Conservation (phyloP, 2,329 filamentous ascomycete genomes). For the Penicillium olsonii region DNA sequence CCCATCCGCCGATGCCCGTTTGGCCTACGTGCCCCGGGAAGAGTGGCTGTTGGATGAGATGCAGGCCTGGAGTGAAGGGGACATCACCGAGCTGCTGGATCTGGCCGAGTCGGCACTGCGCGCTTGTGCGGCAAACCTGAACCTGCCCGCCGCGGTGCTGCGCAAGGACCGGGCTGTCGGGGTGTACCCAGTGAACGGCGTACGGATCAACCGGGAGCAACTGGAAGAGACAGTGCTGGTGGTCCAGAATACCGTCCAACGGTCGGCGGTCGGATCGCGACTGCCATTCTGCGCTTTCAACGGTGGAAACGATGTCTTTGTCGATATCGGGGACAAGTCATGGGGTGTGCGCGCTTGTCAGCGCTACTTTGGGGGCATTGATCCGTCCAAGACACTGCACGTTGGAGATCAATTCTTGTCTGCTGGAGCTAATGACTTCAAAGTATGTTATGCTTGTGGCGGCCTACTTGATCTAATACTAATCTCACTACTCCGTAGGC, state of each 20-base stretch:
- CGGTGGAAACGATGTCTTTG: constrained; percentile 93
- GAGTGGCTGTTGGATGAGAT: constrained; percentile 64
- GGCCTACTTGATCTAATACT: not conserved
- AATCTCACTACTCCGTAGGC: constrained; percentile 58
- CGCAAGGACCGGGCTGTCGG: constrained; percentile 88
- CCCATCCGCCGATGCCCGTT: constrained; percentile 62
- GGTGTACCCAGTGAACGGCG: constrained; percentile 65
- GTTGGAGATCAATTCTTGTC: constrained; percentile 95
- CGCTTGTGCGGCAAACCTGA: constrained; percentile 78
- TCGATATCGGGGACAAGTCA: constrained; percentile 97
- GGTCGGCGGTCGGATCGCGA: constrained; percentile 66
- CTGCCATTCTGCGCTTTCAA: constrained; percentile 98
- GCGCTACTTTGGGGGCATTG: constrained; percentile 78
- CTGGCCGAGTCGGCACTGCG: constrained; percentile 81
- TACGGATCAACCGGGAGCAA: constrained; percentile 78
- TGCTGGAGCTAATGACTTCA: constrained; percentile 95
- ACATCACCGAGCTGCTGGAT: constrained; percentile 80
- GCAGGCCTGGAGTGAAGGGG: constrained; percentile 56
- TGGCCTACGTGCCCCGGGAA: constrained; percentile 62
- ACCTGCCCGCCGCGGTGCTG: constrained; percentile 75
- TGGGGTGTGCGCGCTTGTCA: constrained; percentile 95
- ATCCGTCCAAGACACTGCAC: constrained; percentile 79
- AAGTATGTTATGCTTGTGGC: constrained; percentile 50
- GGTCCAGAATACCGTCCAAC: constrained; percentile 87
- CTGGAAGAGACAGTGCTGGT: constrained; percentile 95